These are phyloP conservation scores for Tagetes erecta DNA, from an alignment of 129 eudicot genomes.

Conservation along the genomic window DNA sequence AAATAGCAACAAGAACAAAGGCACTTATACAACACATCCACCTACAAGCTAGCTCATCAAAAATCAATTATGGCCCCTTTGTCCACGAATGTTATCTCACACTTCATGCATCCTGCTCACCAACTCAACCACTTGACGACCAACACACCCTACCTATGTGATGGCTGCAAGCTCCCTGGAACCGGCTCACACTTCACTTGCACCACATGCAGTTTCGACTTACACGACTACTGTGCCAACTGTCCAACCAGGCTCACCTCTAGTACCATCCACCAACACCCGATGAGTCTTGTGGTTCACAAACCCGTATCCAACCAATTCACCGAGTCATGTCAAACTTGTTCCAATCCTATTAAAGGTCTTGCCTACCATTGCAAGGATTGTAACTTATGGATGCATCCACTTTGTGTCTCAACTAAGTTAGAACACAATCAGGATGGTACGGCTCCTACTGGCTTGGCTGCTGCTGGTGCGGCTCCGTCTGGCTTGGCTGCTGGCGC, in stretches of 20 bases:
- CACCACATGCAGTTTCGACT: neutral
- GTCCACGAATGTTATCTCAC: neutral
- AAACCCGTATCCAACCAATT: neutral
- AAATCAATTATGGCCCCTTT: neutral
- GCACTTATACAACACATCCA: too few relatives aligned
- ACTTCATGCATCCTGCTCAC: neutral
- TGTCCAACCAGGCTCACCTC: constrained; percentile 2
- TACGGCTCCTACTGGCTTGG: too few relatives aligned
- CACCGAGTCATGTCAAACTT: neutral
- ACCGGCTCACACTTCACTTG: too few relatives aligned
- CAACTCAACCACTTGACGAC: too few relatives aligned
- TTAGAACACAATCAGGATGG: neutral
- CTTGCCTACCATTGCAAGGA: neutral
- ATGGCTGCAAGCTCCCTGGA: too few relatives aligned
- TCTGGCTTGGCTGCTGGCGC: too few relatives aligned
- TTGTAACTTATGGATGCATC: constrained; percentile 13
- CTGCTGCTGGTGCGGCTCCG: too few relatives aligned
- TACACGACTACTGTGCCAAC: constrained; percentile 15
- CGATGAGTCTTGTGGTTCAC: constrained; percentile 12
- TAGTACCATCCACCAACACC: constrained; percentile 4
- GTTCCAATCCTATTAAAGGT: neutral
- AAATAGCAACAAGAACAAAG: too few relatives aligned
- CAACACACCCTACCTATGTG: too few relatives aligned
- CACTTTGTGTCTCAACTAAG: constrained; percentile 7
- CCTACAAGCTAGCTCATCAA: too few relatives aligned